Evolutionary conservation across 176 grass and related monocot species (phyloP).

Genomic region (Oryza nivara): DNA sequence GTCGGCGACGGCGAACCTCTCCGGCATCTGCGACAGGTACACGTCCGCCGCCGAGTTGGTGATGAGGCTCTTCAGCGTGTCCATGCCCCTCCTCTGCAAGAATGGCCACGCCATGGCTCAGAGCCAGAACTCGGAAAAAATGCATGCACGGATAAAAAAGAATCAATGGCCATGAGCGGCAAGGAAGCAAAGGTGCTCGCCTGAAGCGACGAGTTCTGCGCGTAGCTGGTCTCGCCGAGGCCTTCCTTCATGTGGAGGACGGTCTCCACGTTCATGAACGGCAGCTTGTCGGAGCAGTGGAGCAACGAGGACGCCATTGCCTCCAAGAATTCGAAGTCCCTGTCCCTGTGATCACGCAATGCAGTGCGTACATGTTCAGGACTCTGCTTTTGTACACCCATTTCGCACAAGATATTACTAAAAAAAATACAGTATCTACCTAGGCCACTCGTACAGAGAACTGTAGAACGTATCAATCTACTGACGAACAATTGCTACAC

Average conservation of each 20-base stretch:
- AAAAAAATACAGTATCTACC: neutral
- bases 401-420: neutral
- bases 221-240: slow-evolving; percentile 87
- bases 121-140: neutral
- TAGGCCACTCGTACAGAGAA: neutral
- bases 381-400: slow-evolving; percentile 13
- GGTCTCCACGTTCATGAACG: slow-evolving; percentile 80
- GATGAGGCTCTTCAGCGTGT: slow-evolving; percentile 74
- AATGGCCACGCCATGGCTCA: slow-evolving; percentile 6
- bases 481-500: slow-evolving; percentile 25
- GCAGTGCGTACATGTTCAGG: slow-evolving; percentile 36
- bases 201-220: slow-evolving; percentile 95
- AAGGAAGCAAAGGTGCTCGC: slow-evolving; percentile 8
- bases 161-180: neutral
- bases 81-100: slow-evolving; percentile 76
- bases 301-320: slow-evolving; percentile 71
- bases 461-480: slow-evolving; percentile 18
- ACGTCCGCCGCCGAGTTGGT: slow-evolving; percentile 60
- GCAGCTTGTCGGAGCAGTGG: slow-evolving; percentile 54
- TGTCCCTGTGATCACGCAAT: slow-evolving; percentile 35
- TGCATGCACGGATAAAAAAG: neutral
- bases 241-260: slow-evolving; percentile 97
- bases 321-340: slow-evolving; percentile 24
- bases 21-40: slow-evolving; percentile 66
- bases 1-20: slow-evolving; percentile 82